Conservation (phyloP, 768 basidiomycete species). For the Chalciporus chontae region DNA sequence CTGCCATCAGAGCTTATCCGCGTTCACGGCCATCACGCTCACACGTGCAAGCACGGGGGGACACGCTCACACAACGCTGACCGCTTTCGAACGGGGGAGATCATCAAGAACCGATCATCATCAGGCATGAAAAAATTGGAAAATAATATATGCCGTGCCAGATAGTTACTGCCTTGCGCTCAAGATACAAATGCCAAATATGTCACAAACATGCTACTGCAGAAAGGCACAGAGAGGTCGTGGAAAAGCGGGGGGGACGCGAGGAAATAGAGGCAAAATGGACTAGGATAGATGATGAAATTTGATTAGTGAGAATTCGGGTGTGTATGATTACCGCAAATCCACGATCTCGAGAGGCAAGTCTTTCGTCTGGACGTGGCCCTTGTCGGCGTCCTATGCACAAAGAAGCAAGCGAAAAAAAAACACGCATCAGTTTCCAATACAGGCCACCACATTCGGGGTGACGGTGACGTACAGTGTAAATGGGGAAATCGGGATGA, state of each 20-base stretch:
- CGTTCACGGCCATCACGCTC: too few relatives aligned
- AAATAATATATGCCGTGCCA: slow-evolving; percentile 1
- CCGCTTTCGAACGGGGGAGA: not conserved
- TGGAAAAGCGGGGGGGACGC: not conserved
- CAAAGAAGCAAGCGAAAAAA: not conserved
- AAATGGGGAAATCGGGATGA: slow-evolving; percentile 79
- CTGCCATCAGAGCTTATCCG: too few relatives aligned
- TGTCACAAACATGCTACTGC: slow-evolving; percentile 1
- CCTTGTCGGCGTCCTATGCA: slow-evolving; percentile 74
- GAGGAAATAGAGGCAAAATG: not conserved
- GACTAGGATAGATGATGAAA: not conserved
- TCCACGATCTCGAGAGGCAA: slow-evolving; percentile 80
- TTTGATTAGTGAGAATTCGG: not conserved
- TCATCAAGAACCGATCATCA: too few relatives aligned
- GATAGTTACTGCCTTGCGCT: slow-evolving; percentile 2
- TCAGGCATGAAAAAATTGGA: not conserved
- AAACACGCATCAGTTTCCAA: not conserved
- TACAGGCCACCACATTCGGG: not conserved
- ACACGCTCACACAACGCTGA: not conserved
- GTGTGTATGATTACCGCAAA: slow-evolving; percentile 41
- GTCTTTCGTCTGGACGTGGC: slow-evolving; percentile 78
- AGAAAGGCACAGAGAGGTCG: not conserved
- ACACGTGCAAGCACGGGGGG: too few relatives aligned
- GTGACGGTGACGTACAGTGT: slow-evolving; percentile 57
- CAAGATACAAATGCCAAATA: slow-evolving; percentile 8